A percentile compares a stretch with the other conserved stretches of the same genome.
Conservation (phyloP, 352 stramenopile species). For the Ophiocytium majus region DNA sequence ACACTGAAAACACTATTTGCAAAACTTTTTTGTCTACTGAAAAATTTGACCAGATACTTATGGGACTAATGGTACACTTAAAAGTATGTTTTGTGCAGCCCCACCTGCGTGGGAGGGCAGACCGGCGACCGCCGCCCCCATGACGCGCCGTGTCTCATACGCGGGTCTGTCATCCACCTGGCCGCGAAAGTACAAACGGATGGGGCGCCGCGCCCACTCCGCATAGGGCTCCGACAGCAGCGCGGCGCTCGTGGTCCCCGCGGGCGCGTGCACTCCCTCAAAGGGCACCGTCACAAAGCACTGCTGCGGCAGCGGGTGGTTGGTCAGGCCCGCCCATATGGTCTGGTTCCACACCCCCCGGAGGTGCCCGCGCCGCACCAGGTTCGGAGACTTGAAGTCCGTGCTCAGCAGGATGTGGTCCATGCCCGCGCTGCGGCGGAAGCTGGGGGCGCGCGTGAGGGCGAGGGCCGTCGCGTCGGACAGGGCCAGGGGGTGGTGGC, state of each 20-base stretch:
- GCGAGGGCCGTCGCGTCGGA: neutral
- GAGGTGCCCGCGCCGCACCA: neutral
- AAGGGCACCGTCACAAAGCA: conserved; percentile 16
- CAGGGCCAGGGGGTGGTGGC: neutral
- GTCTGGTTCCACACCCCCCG: neutral
- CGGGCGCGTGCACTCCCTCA: neutral
- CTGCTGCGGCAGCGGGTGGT: neutral
- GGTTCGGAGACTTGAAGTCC: neutral
- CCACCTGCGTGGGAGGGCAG: no score
- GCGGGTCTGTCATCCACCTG: neutral
- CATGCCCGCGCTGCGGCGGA: neutral
- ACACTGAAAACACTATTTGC: no score
- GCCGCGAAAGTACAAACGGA: neutral
- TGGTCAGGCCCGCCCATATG: conserved; percentile 4
- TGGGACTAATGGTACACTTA: no score
- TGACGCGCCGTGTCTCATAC: neutral
- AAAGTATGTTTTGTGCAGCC: no score
- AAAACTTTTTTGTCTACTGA: no score
- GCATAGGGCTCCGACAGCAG: neutral
- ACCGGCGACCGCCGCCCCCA: neutral
- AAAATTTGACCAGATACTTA: no score
- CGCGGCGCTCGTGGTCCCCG: neutral
- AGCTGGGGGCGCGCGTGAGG: neutral
- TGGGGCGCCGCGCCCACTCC: neutral
- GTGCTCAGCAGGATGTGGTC: neutral